These are phyloP conservation scores for Melaleuca quinquenervia DNA, from an alignment of 345 rosid genomes.

Conservation along the genomic window DNA sequence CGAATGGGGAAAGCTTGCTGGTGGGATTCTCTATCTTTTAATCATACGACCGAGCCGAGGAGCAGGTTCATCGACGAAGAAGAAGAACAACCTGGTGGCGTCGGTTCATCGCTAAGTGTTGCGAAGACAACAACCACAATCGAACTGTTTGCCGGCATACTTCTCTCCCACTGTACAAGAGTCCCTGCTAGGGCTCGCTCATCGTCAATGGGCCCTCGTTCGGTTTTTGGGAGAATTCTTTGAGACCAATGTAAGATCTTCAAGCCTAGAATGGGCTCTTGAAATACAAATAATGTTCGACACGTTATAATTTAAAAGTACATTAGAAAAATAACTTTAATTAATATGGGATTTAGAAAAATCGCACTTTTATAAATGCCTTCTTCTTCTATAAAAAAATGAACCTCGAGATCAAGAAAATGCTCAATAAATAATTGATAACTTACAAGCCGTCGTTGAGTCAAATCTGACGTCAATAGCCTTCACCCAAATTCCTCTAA, in stretches of 20 bases:
- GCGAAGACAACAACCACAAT: neutral
- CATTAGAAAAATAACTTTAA: too few relatives aligned
- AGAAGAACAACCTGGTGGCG: neutral
- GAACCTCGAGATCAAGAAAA: too few relatives aligned
- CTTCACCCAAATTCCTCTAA: too few relatives aligned
- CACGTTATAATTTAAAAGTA: too few relatives aligned
- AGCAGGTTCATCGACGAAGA: neutral
- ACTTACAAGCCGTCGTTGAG: too few relatives aligned
- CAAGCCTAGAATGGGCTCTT: neutral
- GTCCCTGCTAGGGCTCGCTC: neutral
- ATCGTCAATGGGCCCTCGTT: neutral
- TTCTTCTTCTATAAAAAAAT: too few relatives aligned
- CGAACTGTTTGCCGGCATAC: neutral
- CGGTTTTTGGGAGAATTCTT: too few relatives aligned
- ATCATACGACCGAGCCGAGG: neutral
- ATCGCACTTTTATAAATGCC: too few relatives aligned
- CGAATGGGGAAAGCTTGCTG: neutral
- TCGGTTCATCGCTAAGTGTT: neutral
- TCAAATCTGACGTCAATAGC: too few relatives aligned
- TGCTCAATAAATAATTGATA: too few relatives aligned
- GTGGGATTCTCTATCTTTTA: neutral
- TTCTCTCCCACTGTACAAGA: neutral
- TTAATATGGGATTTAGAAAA: too few relatives aligned
- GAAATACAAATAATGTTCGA: fast-evolving
- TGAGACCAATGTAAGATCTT: too few relatives aligned